Evolutionary conservation across 1,284 basidiomycete species (phyloP), one percentile per base, ranked within the genome.

Genomic region (Lentinula novae-zelandiae): DNA sequence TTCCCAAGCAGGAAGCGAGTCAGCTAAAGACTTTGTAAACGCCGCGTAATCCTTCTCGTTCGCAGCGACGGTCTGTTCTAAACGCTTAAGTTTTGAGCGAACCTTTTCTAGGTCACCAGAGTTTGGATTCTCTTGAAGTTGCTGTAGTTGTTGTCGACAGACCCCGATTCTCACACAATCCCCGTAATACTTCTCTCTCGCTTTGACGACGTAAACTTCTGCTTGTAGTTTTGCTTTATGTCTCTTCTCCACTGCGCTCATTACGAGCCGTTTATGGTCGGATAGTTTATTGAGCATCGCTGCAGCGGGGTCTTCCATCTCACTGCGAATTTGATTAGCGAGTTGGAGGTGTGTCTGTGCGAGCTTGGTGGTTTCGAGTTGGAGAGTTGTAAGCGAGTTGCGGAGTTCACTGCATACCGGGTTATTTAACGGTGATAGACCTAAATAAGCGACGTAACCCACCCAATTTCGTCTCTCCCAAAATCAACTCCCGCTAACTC

Each of bases 91-190:
- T 73, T 89, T 90, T 59, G 73, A 66, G 53, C 84, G 78, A 38
- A 90, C 79, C 71, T 87, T 89, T 81, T 20, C 89, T 89, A 46
- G 40, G 40, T 27, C 27, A 27, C 27, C 27, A 44, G 40, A n/a
- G 20, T 22, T 5, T 17, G 13, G 3, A n/a, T 8, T 46, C 1
- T 8, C 9, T 17, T 85, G 85, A 55, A 82, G 79, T 71, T 90
- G 87, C 10, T 89, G 89, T 27, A 27, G 3, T 27, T 27, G 1
- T 86, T 87, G 72, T 86, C 88, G 9, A 85, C 86, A 88, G 10
- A 85, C 82, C 69, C 91, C 92, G 75, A 92, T 87, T 61, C 84
- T 83, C 64, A 89, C 78, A 70, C 89, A 90, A 67, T 92, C 88
- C 51, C 78, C 75, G 69, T 90, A 86, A 75, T 92, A 92, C 67